A percentile compares a stretch with the other conserved stretches of the same genome.
phyloP scores from a whole-genome alignment of 2,329 filamentous ascomycete species.

The Hypomyces rosellus region DNA sequence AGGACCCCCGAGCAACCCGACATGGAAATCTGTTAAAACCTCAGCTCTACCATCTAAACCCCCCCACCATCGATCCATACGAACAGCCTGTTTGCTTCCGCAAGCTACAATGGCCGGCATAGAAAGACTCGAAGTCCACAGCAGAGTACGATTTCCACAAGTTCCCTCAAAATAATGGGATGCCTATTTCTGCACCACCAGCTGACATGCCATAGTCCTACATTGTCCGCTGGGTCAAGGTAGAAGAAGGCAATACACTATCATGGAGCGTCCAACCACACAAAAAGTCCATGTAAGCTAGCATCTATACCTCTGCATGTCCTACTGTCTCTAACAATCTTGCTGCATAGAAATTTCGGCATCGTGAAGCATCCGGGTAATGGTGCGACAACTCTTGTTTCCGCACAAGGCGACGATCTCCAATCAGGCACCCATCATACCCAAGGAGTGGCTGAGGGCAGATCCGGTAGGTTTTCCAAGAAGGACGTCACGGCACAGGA shows the following conservation, averaged over 20 bases:
- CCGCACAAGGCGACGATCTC: constrained; percentile 38
- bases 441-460: constrained; percentile 37
- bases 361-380: constrained; percentile 94
- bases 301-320: not conserved
- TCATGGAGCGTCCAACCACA: constrained; percentile 97
- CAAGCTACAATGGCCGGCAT: constrained; percentile 69
- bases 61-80: not conserved
- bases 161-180: not conserved
- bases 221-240: constrained; percentile 94
- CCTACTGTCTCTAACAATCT: not conserved
- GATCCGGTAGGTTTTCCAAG: constrained; percentile 43
- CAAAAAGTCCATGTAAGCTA: constrained; percentile 79
- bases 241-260: constrained; percentile 83
- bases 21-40: constrained; percentile 11
- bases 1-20: not conserved
- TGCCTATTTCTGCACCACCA: constrained; percentile 14
- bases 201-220: constrained; percentile 65
- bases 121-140: constrained; percentile 95
- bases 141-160: constrained; percentile 60
- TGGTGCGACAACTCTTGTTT: constrained; percentile 43
- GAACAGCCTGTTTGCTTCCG: not conserved
- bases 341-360: constrained; percentile 69
- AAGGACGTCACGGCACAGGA: constrained; percentile 58
- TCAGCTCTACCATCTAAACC: not conserved
- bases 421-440: constrained; percentile 43